These are phyloP conservation scores for Mitragyna speciosa DNA, from an alignment of 257 asterid genomes.

Conservation along the genomic window DNA sequence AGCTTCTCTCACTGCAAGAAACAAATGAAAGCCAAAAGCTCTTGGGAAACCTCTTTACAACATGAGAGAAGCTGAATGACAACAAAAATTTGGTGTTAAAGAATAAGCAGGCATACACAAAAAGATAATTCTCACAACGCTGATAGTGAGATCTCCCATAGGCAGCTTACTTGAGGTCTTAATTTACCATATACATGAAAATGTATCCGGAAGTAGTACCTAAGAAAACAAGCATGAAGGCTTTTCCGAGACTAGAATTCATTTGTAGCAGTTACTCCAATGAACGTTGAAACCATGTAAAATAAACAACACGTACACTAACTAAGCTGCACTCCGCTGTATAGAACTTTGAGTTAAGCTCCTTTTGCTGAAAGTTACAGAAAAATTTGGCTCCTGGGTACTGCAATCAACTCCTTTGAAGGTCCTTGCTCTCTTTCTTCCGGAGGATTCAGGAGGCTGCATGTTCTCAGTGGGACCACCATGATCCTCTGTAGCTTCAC, in stretches of 20 bases:
- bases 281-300: background rate
- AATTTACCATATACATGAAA: background rate
- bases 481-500: constrained; percentile 38
- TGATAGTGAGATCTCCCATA: background rate
- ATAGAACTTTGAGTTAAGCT: constrained; percentile 58
- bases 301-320: constrained; percentile 19
- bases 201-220: background rate
- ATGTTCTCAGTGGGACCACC: constrained; percentile 29
- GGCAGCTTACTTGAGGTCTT: background rate
- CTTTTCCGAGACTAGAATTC: background rate
- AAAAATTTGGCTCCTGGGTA: constrained; percentile 23
- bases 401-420: constrained; percentile 23
- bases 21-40: no score
- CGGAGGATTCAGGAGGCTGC: constrained; percentile 27
- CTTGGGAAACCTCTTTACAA: background rate
- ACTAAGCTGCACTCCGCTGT: constrained; percentile 35
- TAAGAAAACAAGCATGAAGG: background rate
- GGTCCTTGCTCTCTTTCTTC: constrained; percentile 36
- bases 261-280: no score
- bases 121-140: background rate
- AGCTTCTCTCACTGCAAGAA: no score
- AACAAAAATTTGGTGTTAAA: background rate
- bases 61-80: background rate
- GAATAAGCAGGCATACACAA: background rate
- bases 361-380: constrained; percentile 19